A percentile compares a stretch with the other conserved stretches of the same genome.
Conservation (phyloP, 345 rosid species). For the Ceriops zippeliana region DNA sequence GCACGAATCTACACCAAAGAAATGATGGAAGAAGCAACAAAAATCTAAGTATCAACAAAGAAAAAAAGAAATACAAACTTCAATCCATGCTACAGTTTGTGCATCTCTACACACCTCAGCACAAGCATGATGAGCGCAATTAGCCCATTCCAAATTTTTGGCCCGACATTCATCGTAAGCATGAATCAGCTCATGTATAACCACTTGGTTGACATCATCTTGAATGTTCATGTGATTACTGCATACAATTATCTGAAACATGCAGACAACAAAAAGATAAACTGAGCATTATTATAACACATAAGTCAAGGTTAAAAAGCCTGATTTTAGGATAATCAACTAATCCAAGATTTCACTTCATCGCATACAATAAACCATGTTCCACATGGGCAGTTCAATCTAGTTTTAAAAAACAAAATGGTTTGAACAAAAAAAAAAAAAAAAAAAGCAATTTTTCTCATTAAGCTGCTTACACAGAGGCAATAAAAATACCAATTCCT, state of each 20-base stretch:
- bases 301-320: not conserved
- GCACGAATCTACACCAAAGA: constrained; percentile 68
- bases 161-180: constrained; percentile 93
- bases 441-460: not conserved
- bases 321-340: not conserved
- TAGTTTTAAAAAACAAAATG: not conserved
- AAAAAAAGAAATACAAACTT: not conserved
- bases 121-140: constrained; percentile 97
- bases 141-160: constrained; percentile 72
- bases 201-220: constrained; percentile 85
- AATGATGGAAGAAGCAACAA: not conserved
- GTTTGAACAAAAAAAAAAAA: not conserved
- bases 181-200: constrained; percentile 83
- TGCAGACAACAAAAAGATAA: not conserved
- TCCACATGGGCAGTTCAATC: not conserved
- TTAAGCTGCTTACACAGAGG: not conserved
- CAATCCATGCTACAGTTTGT: not conserved
- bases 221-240: constrained; percentile 65
- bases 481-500: not conserved
- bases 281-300: not conserved
- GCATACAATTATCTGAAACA: constrained; percentile 68
- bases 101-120: constrained; percentile 61
- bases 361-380: not conserved
- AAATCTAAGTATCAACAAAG: not conserved
- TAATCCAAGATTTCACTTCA: not conserved